A percentile compares a stretch with the other conserved stretches of the same genome.
Conservation (phyloP, 805 yeast species). For the Aciculoconidium aculeatum region DNA sequence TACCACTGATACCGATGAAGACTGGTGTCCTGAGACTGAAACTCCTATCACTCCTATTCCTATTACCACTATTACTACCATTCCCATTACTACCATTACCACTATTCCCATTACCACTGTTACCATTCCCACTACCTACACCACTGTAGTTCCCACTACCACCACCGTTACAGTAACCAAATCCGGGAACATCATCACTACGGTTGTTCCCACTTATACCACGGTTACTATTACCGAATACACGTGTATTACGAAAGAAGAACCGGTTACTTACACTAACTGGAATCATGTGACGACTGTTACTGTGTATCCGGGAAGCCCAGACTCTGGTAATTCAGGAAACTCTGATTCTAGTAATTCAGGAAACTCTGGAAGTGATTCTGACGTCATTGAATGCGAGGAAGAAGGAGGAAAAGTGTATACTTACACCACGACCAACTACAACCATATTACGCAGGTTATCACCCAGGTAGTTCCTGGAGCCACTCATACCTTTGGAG, state of each 20-base stretch:
- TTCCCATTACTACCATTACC: constrained; percentile 1
- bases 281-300: too few relatives aligned
- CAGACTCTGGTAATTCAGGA: too few relatives aligned
- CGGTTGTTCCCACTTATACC: too few relatives aligned
- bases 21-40: too few relatives aligned
- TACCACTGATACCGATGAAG: constrained; percentile 3
- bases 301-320: too few relatives aligned
- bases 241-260: too few relatives aligned
- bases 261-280: too few relatives aligned
- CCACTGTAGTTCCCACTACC: constrained; percentile 3
- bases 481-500: constrained; percentile 3
- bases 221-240: too few relatives aligned
- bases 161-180: constrained; percentile 3
- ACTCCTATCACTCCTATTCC: too few relatives aligned
- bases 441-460: constrained; percentile 4
- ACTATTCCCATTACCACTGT: constrained; percentile 3
- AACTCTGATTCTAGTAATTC: too few relatives aligned
- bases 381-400: constrained; percentile 5
- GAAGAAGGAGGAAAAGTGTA: constrained; percentile 4
- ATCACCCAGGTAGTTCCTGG: constrained; percentile 1
- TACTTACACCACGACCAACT: constrained; percentile 10
- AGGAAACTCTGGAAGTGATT: constrained; percentile 6
- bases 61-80: not conserved
- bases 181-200: constrained; percentile 3
- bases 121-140: constrained; percentile 1